Evolutionary conservation across 2,329 filamentous ascomycete genomes (phyloP).

Genomic region (Zasmidium cellare): DNA sequence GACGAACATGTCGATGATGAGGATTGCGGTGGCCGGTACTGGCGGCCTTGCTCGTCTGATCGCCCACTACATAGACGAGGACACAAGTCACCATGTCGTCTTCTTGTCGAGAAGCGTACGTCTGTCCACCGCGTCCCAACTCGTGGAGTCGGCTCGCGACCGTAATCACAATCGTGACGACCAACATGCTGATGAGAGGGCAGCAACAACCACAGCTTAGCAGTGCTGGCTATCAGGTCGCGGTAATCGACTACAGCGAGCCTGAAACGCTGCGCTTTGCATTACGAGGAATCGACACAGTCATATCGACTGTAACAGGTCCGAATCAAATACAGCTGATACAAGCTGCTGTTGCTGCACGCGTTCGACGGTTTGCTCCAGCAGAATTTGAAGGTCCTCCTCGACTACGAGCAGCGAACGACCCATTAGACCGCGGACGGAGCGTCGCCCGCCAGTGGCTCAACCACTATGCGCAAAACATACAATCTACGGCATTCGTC

Average conservation of each 20-base stretch:
- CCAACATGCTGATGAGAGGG: not conserved
- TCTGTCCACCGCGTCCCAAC: conserved; percentile 20
- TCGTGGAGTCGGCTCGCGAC: no score
- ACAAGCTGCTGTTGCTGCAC: conserved; percentile 64
- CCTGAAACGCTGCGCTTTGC: conserved; percentile 61
- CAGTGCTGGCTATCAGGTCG: conserved; percentile 63
- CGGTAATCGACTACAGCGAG: conserved; percentile 67
- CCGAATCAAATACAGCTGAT: conserved; percentile 69
- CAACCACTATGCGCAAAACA: conserved; percentile 56
- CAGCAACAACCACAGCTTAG: conserved; percentile 58
- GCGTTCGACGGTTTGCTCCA: conserved; percentile 69
- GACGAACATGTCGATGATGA: conserved; percentile 20
- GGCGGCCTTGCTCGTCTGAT: conserved; percentile 60
- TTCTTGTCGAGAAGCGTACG: conserved; percentile 67
- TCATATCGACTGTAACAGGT: conserved; percentile 73
- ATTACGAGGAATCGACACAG: conserved; percentile 70
- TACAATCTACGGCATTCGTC: conserved; percentile 69
- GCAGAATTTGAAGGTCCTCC: conserved; percentile 73
- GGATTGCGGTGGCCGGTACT: conserved; percentile 63
- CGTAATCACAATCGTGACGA: no score
- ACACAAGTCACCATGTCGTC: conserved; percentile 67
- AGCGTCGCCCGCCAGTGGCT: conserved; percentile 59
- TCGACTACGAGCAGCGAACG: conserved; percentile 53
- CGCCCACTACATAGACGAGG: conserved; percentile 58
- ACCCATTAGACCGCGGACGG: conserved; percentile 63